These are phyloP conservation scores for Claviceps arundinis DNA, from an alignment of 2,329 filamentous ascomycete species.

Conservation along the genomic window DNA sequence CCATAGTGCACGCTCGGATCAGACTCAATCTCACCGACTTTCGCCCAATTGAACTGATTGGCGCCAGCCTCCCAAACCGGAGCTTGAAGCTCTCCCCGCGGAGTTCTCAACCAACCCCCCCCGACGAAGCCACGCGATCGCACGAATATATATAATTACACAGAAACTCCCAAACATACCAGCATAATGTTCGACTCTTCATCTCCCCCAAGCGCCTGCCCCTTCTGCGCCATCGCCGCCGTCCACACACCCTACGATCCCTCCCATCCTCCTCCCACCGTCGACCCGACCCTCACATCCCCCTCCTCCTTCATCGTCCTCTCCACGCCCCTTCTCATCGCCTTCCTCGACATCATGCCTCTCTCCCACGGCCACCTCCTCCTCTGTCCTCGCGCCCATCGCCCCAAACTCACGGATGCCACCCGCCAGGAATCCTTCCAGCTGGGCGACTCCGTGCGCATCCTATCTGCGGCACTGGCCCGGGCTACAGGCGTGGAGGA, in stretches of 20 bases:
- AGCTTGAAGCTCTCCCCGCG: background rate
- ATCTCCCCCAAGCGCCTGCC: constrained; percentile 29
- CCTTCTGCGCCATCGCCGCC: constrained; percentile 48
- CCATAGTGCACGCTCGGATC: background rate
- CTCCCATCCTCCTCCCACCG: constrained; percentile 25
- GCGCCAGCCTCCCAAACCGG: background rate
- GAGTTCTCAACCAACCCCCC: background rate
- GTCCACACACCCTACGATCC: constrained; percentile 36
- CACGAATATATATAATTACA: background rate
- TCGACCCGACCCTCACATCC: constrained; percentile 20
- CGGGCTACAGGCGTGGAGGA: constrained; percentile 59
- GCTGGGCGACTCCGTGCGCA: constrained; percentile 53
- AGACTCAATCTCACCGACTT: background rate
- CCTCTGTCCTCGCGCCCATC: constrained; percentile 64
- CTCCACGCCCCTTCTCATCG: constrained; percentile 62
- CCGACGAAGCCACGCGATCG: background rate
- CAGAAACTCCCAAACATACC: background rate
- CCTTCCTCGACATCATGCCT: constrained; percentile 89
- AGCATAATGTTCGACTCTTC: constrained; percentile 18
- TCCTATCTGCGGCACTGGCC: constrained; percentile 59
- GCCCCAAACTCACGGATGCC: constrained; percentile 64
- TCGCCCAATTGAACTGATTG: background rate
- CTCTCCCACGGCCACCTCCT: constrained; percentile 73
- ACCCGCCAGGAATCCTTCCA: constrained; percentile 48
- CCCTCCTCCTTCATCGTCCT: constrained; percentile 54